Evolutionary conservation across 768 basidiomycete genomes (phyloP).

Genomic region (Tricholoma terreum): DNA sequence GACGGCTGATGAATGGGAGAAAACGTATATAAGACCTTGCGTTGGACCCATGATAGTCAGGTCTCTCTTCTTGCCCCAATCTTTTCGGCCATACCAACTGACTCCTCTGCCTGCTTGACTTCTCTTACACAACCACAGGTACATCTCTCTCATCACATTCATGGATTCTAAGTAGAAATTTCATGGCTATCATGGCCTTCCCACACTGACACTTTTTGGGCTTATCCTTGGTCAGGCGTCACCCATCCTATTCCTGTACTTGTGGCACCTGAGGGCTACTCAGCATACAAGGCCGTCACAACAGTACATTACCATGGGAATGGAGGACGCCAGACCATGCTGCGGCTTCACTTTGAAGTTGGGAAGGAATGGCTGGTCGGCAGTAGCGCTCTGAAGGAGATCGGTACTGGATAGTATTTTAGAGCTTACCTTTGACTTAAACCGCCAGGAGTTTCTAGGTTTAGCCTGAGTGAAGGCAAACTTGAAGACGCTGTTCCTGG

Average conservation of each 20-base stretch:
- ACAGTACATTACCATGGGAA: conserved; percentile 9
- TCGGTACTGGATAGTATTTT: no score
- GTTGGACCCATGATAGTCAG: neutral
- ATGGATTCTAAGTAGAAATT: neutral
- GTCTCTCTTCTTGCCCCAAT: neutral
- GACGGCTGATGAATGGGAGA: neutral
- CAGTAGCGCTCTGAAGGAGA: no score
- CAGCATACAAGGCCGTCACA: neutral
- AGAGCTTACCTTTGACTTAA: no score
- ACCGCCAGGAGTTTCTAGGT: no score
- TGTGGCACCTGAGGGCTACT: neutral
- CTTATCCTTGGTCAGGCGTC: conserved; percentile 2
- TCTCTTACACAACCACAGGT: neutral
- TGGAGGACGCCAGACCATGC: conserved; percentile 8
- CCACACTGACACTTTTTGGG: neutral
- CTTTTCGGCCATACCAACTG: neutral
- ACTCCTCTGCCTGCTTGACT: neutral
- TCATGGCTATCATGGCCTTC: neutral
- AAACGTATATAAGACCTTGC: neutral
- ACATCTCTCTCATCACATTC: neutral
- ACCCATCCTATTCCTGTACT: conserved; percentile 1
- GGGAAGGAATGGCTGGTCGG: neutral
- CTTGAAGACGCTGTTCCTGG: no score
- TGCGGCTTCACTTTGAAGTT: neutral
- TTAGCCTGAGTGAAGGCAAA: no score